Evolutionary conservation across 2,329 filamentous ascomycete species (phyloP).

Genomic region (Aspergillus jensenii): DNA sequence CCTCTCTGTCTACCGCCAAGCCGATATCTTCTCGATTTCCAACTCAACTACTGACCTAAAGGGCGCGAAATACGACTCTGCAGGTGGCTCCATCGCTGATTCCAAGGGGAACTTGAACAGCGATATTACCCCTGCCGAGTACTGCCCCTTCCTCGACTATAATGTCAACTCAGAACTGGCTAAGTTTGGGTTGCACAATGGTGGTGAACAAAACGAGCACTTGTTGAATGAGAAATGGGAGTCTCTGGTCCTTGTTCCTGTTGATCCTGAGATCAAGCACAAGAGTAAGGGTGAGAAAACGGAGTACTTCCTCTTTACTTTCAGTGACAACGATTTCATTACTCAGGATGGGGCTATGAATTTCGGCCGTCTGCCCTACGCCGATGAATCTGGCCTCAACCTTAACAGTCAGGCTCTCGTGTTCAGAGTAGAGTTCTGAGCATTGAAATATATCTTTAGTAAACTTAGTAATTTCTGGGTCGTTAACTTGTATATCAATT

Average conservation of each 20-base stretch:
- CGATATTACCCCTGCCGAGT: constrained; percentile 57
- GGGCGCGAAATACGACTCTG: constrained; percentile 39
- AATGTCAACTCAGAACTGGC: constrained; percentile 66
- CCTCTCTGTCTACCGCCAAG: constrained; percentile 63
- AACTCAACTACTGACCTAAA: constrained; percentile 60
- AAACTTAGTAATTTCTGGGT: background rate
- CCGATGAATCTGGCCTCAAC: constrained; percentile 57
- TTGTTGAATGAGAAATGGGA: constrained; percentile 80
- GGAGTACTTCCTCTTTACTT: constrained; percentile 66
- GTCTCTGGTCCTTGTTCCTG: constrained; percentile 62
- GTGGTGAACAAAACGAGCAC: constrained; percentile 57
- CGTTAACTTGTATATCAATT: background rate
- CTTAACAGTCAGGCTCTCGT: constrained; percentile 64
- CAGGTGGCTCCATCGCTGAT: constrained; percentile 47
- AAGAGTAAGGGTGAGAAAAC: constrained; percentile 39
- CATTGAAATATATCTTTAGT: background rate
- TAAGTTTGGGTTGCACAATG: constrained; percentile 68
- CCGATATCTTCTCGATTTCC: constrained; percentile 67
- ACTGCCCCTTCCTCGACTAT: constrained; percentile 67
- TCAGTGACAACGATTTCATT: constrained; percentile 74
- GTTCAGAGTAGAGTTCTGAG: constrained; percentile 44
- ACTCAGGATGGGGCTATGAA: constrained; percentile 67
- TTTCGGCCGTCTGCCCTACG: constrained; percentile 56
- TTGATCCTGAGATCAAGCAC: constrained; percentile 43
- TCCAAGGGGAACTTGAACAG: constrained; percentile 54